A percentile compares a stretch with the other conserved stretches of the same genome.
Evolutionary conservation across 2,329 filamentous ascomycete species (phyloP).

Genomic region (Colletotrichum abscissum): DNA sequence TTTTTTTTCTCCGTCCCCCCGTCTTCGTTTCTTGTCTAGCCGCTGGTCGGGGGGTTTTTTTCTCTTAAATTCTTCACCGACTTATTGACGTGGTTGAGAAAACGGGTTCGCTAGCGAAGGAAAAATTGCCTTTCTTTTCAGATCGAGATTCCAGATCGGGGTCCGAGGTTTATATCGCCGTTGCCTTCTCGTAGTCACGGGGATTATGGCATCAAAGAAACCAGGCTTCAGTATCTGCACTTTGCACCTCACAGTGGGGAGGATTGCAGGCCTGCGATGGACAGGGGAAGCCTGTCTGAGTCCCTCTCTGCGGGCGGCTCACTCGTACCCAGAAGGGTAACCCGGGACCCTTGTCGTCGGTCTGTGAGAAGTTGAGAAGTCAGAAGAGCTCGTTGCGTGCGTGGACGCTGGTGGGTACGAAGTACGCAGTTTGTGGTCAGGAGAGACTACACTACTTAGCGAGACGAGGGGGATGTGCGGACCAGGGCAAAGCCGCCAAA

Average conservation of each 20-base stretch:
- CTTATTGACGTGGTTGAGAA: slow-evolving; percentile 28
- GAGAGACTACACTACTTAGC: slow-evolving; percentile 2
- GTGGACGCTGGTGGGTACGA: not conserved
- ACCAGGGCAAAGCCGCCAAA: slow-evolving; percentile 12
- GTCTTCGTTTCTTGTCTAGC: not conserved
- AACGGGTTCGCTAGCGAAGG: slow-evolving; percentile 15
- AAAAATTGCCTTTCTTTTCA: not conserved
- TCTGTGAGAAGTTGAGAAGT: not conserved
- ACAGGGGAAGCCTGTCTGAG: slow-evolving; percentile 30
- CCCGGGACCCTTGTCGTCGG: slow-evolving; percentile 20
- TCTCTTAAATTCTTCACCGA: slow-evolving; percentile 21
- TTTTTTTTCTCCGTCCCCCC: not conserved
- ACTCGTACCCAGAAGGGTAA: slow-evolving; percentile 8
- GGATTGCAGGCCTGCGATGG: slow-evolving; percentile 13
- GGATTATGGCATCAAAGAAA: not conserved
- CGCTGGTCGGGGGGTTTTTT: not conserved
- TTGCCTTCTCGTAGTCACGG: slow-evolving; percentile 12
- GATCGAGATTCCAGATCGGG: slow-evolving; percentile 34
- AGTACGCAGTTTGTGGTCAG: not conserved
- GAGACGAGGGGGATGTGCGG: slow-evolving; percentile 12
- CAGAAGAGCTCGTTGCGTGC: not conserved
- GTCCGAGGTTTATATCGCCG: slow-evolving; percentile 23
- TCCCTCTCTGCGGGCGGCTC: slow-evolving; percentile 1
- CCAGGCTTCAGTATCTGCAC: not conserved
- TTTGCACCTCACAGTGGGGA: not conserved